Base-by-base conservation (phyloP, 225 moss, liverwort and hornwort genomes). In the Anthoceros angustus region DNA sequence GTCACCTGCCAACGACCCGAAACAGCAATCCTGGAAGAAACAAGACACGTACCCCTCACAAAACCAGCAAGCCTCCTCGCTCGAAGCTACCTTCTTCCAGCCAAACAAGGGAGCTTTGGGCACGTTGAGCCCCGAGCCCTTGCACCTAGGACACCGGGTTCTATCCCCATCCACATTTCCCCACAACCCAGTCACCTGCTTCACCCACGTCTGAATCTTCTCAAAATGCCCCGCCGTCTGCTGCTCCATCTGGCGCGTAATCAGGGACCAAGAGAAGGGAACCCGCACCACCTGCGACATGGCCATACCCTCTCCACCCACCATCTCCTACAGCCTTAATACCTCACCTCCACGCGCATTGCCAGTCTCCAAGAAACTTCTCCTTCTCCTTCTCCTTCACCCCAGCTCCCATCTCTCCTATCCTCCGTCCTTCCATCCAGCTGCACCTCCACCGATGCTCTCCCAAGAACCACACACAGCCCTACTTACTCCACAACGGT, bases 121-220 rank as follows among this genome's bases (percentile, higher is more conserved):
- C 8, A 23, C 23, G 23, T 55, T 55, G 71, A 84, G 73, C 10
- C 86, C 84, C 39, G 83, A 74, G 67, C 87, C 84, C 43, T 73
- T 69, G 63, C 87, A 90, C 55, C 75, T 78, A n/a, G 85, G 83
- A 73, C 86, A 90, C 64, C 75, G 80, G 11, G 74, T 75, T 74
- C 76, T 73, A 66, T 83, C 72, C 32, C 80, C 82, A 70, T 78
- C 77, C 70, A 21, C n/a, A 26, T 70, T 77, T 4, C 72, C 64
- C 65, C 83, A 74, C 46, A 76, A 9, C 46, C 81, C 67, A 12
- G 64, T 68, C 32, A 82, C 79, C 49, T 75, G 67, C 45, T 70
- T 73, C n/a, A 79, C 62, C 12, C 83, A 80, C 38, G 63, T 68
- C 72, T 64, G 68, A 69, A 77, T 72, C 71, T 64, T 78, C 65